A percentile compares a stretch with the other conserved stretches of the same genome.
phyloP scores from a whole-genome alignment of 495 filamentous ascomycete species.

The Penicillium pulvis region DNA sequence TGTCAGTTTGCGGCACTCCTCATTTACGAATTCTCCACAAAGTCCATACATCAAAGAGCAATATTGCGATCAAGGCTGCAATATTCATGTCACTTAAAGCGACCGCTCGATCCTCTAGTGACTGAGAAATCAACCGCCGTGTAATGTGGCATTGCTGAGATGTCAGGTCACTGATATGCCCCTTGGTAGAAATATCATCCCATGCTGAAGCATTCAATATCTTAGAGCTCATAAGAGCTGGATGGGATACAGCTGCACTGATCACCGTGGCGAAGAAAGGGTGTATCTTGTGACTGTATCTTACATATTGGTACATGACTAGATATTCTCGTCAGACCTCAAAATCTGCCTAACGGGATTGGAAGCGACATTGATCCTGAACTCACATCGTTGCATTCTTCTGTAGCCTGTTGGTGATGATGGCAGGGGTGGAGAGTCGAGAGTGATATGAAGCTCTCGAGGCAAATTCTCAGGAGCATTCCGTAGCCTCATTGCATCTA shows the following conservation, averaged over 20 bases:
- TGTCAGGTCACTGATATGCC: conserved; percentile 16
- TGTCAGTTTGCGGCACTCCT: not conserved
- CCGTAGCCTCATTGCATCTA: not conserved
- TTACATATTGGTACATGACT: conserved; percentile 23
- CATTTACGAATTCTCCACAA: not conserved
- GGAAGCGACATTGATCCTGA: too few relatives aligned
- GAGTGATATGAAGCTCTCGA: conserved; percentile 1
- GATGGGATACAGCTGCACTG: conserved; percentile 10
- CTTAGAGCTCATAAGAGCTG: conserved; percentile 25
- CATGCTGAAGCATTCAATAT: conserved; percentile 25
- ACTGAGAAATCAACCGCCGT: conserved; percentile 9
- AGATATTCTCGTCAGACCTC: not conserved
- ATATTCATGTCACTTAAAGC: conserved; percentile 9
- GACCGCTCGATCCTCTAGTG: conserved; percentile 1
- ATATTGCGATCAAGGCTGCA: conserved; percentile 14
- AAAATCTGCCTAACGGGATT: not conserved
- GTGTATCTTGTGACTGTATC: conserved; percentile 18
- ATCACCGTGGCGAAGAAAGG: conserved; percentile 19
- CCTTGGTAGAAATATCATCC: conserved; percentile 19
- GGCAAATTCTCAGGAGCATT: not conserved
- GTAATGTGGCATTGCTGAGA: conserved; percentile 16
- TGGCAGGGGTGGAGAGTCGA: conserved; percentile 9
- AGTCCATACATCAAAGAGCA: conserved; percentile 21
- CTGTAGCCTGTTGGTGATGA: conserved; percentile 9
- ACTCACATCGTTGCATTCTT: conserved; percentile 18